Evolutionary conservation across 345 rosid genomes (phyloP), one percentile per base, ranked within the genome.

Genomic region (Melastoma malabathricum): DNA sequence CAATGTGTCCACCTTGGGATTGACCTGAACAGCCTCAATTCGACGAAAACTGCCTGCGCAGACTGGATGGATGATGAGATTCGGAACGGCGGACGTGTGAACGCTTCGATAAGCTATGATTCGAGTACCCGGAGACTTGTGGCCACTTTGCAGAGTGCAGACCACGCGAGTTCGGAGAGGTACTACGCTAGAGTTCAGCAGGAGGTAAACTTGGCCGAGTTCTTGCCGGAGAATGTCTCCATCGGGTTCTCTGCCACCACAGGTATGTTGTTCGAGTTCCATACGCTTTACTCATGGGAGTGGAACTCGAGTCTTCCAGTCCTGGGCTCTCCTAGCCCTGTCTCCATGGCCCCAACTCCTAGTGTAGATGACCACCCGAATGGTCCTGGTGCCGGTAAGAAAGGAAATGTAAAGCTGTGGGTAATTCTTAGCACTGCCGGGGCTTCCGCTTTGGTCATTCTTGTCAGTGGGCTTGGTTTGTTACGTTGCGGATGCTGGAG

Each of bases 201-300:
- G 29, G 23, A 18, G 0, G 39, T 64, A 15, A 51, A 64, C 41
- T 16, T 58, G 41, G 12, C 22, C 13, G 13, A 19, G 14, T 25
- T 49, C 44, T 55, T 68, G 17, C 64, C 64, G 10, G 64, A 62
- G 23, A 50, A 58, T 53, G 64, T 68, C 10, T 52, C 57, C 19
- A 15, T 68, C 20, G 68, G 64, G 23, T 68, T 68, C 54, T 68
- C 72, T 3, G 60, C 45, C 1, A 7, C 56, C 17, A 67, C 39
- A 2, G 57, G 52, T 2, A 1, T 7, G 23, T 16, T 2, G 6
- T 46, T 13, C 8, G 57, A 58, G 56, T 43, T 55, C 6, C 57
- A 63, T 18, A 44, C 31, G 22, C 45, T 58, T 45, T 5, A 25
- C 17, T 62, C 57, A 6, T 62, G 72, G 67, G 57, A 58, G 3